phyloP scores from a whole-genome alignment of 495 filamentous ascomycete species.

The Tuber aestivum region DNA sequence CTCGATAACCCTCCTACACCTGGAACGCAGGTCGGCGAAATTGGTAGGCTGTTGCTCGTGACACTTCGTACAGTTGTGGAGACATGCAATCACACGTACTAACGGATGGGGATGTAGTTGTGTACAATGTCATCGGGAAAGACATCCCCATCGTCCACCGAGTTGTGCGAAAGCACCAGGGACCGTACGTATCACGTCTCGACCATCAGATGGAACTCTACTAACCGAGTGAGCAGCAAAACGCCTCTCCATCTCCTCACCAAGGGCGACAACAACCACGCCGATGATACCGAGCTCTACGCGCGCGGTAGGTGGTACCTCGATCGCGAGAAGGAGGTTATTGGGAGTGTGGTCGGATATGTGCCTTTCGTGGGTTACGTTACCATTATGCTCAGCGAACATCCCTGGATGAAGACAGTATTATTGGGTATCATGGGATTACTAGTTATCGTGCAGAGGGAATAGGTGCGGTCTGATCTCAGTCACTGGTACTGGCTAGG shows the following conservation, averaged over 20 bases:
- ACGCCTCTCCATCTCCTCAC: slow-evolving; percentile 65
- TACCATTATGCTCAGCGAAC: slow-evolving; percentile 91
- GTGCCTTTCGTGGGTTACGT: slow-evolving; percentile 95
- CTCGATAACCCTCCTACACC: slow-evolving; percentile 22
- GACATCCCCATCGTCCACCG: slow-evolving; percentile 94
- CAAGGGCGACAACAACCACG: slow-evolving; percentile 96
- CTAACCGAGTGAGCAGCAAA: slow-evolving; percentile 34
- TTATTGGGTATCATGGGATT: slow-evolving; percentile 92
- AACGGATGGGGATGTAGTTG: slow-evolving; percentile 49
- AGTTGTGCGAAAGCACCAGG: slow-evolving; percentile 66
- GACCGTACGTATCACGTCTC: slow-evolving; percentile 46
- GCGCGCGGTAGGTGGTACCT: slow-evolving; percentile 79
- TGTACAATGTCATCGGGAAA: slow-evolving; percentile 88
- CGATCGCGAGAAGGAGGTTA: slow-evolving; percentile 75
- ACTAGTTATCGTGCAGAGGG: slow-evolving; percentile 86
- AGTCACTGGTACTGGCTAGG: neutral
- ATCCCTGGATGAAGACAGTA: slow-evolving; percentile 94
- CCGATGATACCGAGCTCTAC: slow-evolving; percentile 92
- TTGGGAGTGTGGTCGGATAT: slow-evolving; percentile 90
- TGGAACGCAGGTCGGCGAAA: slow-evolving; percentile 42
- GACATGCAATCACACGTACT: neutral
- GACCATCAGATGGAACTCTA: neutral
- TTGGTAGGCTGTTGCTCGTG: slow-evolving; percentile 9
- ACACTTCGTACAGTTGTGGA: neutral
- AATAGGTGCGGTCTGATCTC: slow-evolving; percentile 47